Evolutionary conservation across 768 basidiomycete species (phyloP).

Genomic region (Pleurotus giganteus): DNA sequence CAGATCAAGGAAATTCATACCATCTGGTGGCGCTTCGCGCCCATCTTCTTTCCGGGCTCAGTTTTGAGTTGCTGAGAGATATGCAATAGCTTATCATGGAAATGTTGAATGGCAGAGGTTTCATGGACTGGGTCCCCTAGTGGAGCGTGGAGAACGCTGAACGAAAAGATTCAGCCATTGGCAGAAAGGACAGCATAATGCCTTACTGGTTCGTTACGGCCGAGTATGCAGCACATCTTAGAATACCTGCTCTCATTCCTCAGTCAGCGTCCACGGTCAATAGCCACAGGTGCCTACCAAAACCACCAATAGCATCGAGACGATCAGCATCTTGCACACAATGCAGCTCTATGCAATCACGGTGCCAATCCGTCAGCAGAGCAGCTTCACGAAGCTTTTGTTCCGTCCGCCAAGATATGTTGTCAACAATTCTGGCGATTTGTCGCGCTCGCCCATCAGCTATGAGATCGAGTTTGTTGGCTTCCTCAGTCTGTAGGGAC

Average conservation of each 20-base stretch:
- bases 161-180: constrained; percentile 7
- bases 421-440: constrained; percentile 65
- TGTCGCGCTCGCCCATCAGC: constrained; percentile 55
- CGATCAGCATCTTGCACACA: constrained; percentile 82
- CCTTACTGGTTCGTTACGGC: constrained; percentile 48
- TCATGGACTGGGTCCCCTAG: constrained; percentile 40
- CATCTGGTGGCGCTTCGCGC: constrained; percentile 67
- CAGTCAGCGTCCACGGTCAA: background rate
- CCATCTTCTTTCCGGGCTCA: constrained; percentile 61
- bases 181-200: background rate
- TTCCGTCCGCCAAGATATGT: constrained; percentile 86
- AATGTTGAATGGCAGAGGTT: constrained; percentile 72
- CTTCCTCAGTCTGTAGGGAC: constrained; percentile 27
- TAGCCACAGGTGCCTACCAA: constrained; percentile 45
- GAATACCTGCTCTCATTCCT: constrained; percentile 38
- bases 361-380: constrained; percentile 65
- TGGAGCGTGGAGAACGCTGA: constrained; percentile 46
- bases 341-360: constrained; percentile 70
- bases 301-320: constrained; percentile 78
- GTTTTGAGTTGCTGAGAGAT: constrained; percentile 80
- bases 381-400: constrained; percentile 57
- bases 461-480: constrained; percentile 45
- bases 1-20: constrained; percentile 33
- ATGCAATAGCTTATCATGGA: constrained; percentile 80
- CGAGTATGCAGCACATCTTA: constrained; percentile 70